A percentile compares a stretch with the other conserved stretches of the same genome.
These are phyloP conservation scores for Plasmodium chabaudi DNA, from an alignment of 169 alveolate species.

Conservation along the genomic window DNA sequence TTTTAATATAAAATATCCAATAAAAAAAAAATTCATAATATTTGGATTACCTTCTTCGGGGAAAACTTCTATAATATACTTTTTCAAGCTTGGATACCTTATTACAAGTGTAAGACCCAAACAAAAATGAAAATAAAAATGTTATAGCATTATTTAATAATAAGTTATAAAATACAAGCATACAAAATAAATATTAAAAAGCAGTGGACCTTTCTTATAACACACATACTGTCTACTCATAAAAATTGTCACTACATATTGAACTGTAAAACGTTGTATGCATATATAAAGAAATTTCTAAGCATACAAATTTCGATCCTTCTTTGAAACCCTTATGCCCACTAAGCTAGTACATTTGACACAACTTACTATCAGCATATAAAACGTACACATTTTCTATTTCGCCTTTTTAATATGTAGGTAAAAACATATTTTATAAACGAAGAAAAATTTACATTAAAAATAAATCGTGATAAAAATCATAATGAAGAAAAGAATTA, in stretches of 20 bases:
- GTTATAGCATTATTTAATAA: neutral
- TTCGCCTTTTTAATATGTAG: conserved; percentile 9
- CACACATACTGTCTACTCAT: too few species aligned
- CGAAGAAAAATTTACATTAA: conserved; percentile 61
- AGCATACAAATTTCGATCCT: too few species aligned
- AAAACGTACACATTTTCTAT: neutral
- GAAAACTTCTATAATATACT: conserved; percentile 68
- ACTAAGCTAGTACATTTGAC: too few species aligned
- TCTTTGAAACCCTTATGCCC: too few species aligned
- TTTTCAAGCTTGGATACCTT: conserved; percentile 74
- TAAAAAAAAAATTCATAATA: conserved; percentile 56
- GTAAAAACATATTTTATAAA: conserved; percentile 64
- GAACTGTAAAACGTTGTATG: too few species aligned
- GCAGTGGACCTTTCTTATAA: too few species aligned
- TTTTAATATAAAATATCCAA: conserved; percentile 43
- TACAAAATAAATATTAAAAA: too few species aligned
- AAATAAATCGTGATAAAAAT: conserved; percentile 32
- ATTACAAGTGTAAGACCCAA: conserved; percentile 52
- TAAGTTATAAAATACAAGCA: neutral
- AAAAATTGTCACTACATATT: too few species aligned
- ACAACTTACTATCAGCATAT: too few species aligned
- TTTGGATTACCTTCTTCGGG: conserved; percentile 78
- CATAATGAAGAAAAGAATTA: conserved; percentile 22
- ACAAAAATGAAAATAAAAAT: neutral
- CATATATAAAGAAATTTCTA: too few species aligned